Base-by-base conservation (phyloP, 2,329 filamentous ascomycete species). In the Trichoderma sp. region DNA sequence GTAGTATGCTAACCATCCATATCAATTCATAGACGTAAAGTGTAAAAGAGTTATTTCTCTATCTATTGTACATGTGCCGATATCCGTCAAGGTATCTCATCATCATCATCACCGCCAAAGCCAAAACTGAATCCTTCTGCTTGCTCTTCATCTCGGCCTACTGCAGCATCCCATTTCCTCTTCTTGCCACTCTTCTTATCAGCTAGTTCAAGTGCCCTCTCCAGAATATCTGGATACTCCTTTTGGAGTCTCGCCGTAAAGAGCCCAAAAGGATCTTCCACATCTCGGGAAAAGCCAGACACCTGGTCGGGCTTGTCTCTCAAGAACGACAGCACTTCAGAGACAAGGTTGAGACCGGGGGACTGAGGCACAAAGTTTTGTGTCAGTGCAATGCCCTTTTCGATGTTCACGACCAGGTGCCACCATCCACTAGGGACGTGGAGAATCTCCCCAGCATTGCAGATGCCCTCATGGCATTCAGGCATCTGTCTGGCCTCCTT, bases 401-500 rank as follows among this genome's bases (percentile, higher is more conserved):
- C 91, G 1, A 97, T 82, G 76, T 98, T 98, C 56, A 98, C 90
- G 11, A 98, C 96, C 37, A 98, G 83, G 83, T 98, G 95, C 90
- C 96, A 98, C 95, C 95, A 98, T 6, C 95, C 94, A 63, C 91
- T 94, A 0, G 96, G 95, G 6, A 98, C 95, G 77, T 97, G 93
- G 60, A 98, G 81, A 18, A 98, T 90, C 79, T 98, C 96, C 2
- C 95, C 95, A 52, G 89, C 87, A 16, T 83, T 80, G 77, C 95
- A 98, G 32, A 98, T 89, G 0, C 93, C 95, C 80, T 98, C 95
- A 34, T 91, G 80, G 75, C 94, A 97, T 13, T 91, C 93, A 0
- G 90, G 87, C 2, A 90, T 89, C 64, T 82, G 84, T 63, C 95
- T 87, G 11, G 95, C 96, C 75, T 94, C 91, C 2, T 86, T 87